Base-by-base conservation (phyloP, 805 yeast species). In the Kazachstania bromeliacearum region DNA sequence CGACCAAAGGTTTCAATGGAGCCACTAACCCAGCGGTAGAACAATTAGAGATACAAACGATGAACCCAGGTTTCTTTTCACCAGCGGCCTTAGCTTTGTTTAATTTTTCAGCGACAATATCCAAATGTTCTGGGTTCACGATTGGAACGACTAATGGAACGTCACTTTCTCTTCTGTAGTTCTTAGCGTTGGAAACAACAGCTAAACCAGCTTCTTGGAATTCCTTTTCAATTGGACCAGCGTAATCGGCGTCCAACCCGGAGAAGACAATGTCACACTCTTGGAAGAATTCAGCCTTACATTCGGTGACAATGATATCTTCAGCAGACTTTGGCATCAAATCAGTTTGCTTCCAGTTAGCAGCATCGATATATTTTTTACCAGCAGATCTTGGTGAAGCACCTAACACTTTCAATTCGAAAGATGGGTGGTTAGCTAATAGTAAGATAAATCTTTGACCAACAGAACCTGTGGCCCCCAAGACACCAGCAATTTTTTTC, bases 11-110 rank as follows among this genome's bases (percentile, higher is more conserved):
- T 58, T 85, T 85, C 57, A 92, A 70, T 33, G 97, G 97, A 10
- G 96, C 96, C 15, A 92, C 97, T 39, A 92, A 70, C 28, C 97
- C 97, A 4, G 97, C 98, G 25, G 98, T 92, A 33, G 97, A 88
- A 67, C 98, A 92, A 70, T 92, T 92, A 41, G 97, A 88, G 56
- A 89, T 92, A 66, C 98, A 92, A 31, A 89, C 79, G 47, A 85
- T 81, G 63, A 74, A 85, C 31, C 98, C 98, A 39, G 79, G 77
- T 55, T 66, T 75, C 52, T 63, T 55, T 44, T 68, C 67, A 34
- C 81, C 81, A 7, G 60, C 61, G 19, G 70, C 68, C 47, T 68
- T 67, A 24, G 87, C 79, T 16, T 60, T 68, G 12, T 60, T 60
- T 18, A 79, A 66, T 47, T 73, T 73, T 36, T 73, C 64, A 49